Base-by-base conservation (phyloP, 352 stramenopile species). In the Pythium sp. region DNA sequence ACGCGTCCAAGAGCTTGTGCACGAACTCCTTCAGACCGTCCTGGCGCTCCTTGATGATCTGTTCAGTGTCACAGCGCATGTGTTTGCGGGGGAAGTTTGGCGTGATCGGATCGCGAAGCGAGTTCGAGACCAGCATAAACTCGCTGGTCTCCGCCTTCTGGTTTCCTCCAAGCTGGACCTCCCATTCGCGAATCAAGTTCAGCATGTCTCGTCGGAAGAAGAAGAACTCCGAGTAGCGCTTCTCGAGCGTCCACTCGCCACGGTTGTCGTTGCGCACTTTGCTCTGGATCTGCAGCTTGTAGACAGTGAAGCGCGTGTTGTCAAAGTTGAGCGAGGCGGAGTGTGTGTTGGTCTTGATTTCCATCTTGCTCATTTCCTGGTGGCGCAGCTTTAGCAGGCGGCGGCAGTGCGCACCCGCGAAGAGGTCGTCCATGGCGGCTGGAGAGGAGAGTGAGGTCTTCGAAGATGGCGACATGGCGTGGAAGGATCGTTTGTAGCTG, bases 301-400 rank as follows among this genome's bases (percentile, higher is more conserved):
- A 91, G 32, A 89, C 63, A 26, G 79, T 90, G 65, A 82, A 77
- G 32, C 72, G 38, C 56, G 61, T n/a, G 32, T 65, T 51, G 47
- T 73, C 65, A 54, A 67, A 67, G 36, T 67, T 60, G 24, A 70
- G 22, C 20, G 71, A 68, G 11, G 72, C 73, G 49, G 67, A 62
- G 36, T 64, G 67, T 32, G 62, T 53, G 1, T 72, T 70, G 22
- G 77, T 81, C 66, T 66, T 71, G 56, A 89, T 86, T 56, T 82
- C 72, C 56, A 89, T 59, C 53, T 87, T 78, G 58, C 66, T 76
- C 58, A 78, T 71, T 24, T 86, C 77, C 38, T 82, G 72, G 24
- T 84, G 81, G 56, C 81, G 81, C 58, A 78, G 75, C 73, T 89
- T 84, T 66, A 86, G 81, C 68, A 89, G 71, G 18, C 80, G 80